Evolutionary conservation across 176 grass and related monocot genomes (phyloP).

Genomic region (Elaeis guineensis): DNA sequence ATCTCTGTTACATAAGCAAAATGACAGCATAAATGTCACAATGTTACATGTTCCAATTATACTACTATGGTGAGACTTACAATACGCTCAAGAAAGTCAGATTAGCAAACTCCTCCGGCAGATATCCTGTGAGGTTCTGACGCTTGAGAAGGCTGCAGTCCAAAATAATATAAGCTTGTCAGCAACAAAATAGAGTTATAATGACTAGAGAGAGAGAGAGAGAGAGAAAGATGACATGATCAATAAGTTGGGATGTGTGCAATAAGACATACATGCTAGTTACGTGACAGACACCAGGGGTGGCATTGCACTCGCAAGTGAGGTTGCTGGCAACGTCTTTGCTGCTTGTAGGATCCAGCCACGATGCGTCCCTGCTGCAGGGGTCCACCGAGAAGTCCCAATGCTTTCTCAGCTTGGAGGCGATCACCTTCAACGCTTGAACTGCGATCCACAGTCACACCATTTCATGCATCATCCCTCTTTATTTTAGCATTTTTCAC

Average conservation of each 20-base stretch:
- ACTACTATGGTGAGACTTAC: not conserved
- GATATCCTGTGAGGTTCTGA: not conserved
- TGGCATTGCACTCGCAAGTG: not conserved
- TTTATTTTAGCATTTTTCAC: too few relatives aligned
- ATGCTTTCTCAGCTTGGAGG: not conserved
- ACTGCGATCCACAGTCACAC: not conserved
- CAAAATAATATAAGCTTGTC: not conserved
- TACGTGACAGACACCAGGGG: too few relatives aligned
- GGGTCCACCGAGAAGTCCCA: constrained; percentile 3
- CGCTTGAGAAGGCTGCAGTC: not conserved
- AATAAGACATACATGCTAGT: too few relatives aligned
- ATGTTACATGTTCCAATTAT: too few relatives aligned
- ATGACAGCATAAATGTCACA: not conserved
- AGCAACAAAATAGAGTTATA: too few relatives aligned
- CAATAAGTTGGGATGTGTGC: too few relatives aligned
- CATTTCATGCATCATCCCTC: too few relatives aligned
- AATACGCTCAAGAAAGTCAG: not conserved
- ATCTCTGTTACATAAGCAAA: not conserved
- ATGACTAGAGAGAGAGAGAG: too few relatives aligned
- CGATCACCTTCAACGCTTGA: not conserved
- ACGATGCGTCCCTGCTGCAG: not conserved
- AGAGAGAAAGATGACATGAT: too few relatives aligned
- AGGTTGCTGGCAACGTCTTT: not conserved
- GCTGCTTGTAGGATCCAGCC: not conserved
- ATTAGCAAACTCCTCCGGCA: not conserved